Percentiles rank a stretch among this genome's conserved stretches.
Conservation (phyloP, 345 rosid genomes). For the Eucalyptus grandis region DNA sequence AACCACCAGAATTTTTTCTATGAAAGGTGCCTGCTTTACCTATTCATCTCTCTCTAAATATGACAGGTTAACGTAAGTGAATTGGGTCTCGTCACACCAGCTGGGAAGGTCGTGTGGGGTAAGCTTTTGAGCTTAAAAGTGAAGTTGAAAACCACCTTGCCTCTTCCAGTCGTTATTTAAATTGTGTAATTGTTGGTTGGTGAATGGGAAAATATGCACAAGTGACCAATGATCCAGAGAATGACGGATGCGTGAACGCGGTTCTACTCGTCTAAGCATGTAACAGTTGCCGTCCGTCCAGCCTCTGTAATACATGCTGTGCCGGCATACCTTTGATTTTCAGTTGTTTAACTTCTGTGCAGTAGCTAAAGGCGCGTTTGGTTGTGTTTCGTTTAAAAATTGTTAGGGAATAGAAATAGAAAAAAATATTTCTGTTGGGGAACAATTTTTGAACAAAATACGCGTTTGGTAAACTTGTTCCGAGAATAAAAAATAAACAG, state of each 20-base stretch:
- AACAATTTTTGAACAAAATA: no score
- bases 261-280: conserved; percentile 37
- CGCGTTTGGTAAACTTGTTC: no score
- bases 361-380: no score
- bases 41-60: not conserved
- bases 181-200: not conserved
- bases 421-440: no score
- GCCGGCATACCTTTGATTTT: not conserved
- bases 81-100: conserved; percentile 83
- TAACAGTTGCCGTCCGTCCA: not conserved
- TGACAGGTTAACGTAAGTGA: conserved; percentile 85
- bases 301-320: not conserved
- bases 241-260: conserved; percentile 82
- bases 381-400: no score
- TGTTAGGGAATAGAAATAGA: no score
- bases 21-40: not conserved
- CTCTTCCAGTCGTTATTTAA: not conserved
- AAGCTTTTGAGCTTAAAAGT: conserved; percentile 1
- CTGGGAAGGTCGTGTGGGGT: conserved; percentile 95
- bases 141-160: not conserved
- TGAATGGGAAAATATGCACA: conserved; percentile 90
- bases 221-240: conserved; percentile 89
- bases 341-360: not conserved
- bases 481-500: no score
- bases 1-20: not conserved